A percentile compares a stretch with the other conserved stretches of the same genome.
phyloP scores from a whole-genome alignment of 345 rosid genomes.

The Sisymbrium altissimum region DNA sequence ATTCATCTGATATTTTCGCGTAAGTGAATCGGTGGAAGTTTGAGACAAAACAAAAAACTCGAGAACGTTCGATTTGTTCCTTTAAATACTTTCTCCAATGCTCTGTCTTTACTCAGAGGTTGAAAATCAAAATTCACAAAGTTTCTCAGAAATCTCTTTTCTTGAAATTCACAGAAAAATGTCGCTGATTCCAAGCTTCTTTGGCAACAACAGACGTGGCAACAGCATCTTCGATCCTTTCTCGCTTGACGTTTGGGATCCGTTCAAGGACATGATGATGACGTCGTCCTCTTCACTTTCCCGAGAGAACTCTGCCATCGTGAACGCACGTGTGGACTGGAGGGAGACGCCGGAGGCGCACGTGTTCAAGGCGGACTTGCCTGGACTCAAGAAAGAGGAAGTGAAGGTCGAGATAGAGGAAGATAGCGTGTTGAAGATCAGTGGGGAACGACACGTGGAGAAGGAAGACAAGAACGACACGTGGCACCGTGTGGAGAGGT shows the following conservation, averaged over 20 bases:
- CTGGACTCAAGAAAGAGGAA: slow-evolving; percentile 39
- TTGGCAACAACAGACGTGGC: slow-evolving; percentile 37
- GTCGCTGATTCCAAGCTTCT: slow-evolving; percentile 42
- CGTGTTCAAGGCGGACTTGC: slow-evolving; percentile 34
- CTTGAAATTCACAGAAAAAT: not conserved
- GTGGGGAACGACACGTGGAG: slow-evolving; percentile 38
- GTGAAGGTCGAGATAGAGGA: slow-evolving; percentile 47
- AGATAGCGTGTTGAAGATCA: slow-evolving; percentile 31
- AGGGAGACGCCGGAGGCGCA: slow-evolving; percentile 35
- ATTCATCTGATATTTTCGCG: not conserved
- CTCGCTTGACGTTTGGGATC: slow-evolving; percentile 30
- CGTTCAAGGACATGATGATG: slow-evolving; percentile 7
- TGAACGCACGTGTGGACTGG: slow-evolving; percentile 36
- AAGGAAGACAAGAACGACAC: slow-evolving; percentile 37
- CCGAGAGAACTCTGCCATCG: slow-evolving; percentile 18
- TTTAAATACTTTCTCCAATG: not conserved
- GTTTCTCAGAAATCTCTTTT: not conserved
- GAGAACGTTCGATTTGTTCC: not conserved
- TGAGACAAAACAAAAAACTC: not conserved
- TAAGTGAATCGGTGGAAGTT: too few relatives aligned
- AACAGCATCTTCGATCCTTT: slow-evolving; percentile 38
- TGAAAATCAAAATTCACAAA: not conserved
- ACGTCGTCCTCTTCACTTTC: not conserved
- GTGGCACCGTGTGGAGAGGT: slow-evolving; percentile 34
- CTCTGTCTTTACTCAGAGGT: not conserved